A percentile compares a stretch with the other conserved stretches of the same genome.
Evolutionary conservation across 225 moss, liverwort and hornwort species (phyloP).

Genomic region (Physcomitrium patens): DNA sequence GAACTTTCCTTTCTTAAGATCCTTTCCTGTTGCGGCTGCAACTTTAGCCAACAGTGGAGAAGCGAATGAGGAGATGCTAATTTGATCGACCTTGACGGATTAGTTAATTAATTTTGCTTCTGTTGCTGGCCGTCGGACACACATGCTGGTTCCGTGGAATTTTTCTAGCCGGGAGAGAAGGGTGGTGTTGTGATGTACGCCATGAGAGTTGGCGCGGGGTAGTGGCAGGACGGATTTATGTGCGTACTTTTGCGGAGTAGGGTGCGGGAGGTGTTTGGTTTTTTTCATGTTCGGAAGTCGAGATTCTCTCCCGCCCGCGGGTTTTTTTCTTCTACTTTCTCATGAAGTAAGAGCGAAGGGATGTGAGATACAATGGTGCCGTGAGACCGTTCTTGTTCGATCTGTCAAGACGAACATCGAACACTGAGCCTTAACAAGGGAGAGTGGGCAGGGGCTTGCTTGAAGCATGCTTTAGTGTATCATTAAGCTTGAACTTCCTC

Average conservation of each 20-base stretch:
- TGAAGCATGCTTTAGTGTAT: constrained; percentile 6
- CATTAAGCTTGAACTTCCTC: not conserved
- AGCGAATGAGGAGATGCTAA: too few species aligned
- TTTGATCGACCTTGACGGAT: too few species aligned
- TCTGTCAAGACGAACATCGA: too few species aligned
- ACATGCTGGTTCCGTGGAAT: constrained; percentile 45
- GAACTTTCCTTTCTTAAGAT: too few species aligned
- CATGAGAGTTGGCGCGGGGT: constrained; percentile 33
- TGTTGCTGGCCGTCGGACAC: constrained; percentile 42
- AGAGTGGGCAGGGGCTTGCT: too few species aligned
- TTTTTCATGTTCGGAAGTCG: not conserved
- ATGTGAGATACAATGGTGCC: too few species aligned
- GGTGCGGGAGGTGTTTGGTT: not conserved
- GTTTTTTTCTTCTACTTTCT: not conserved
- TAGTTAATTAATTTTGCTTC: constrained; percentile 9
- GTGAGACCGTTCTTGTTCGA: too few species aligned
- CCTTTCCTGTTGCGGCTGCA: constrained; percentile 27
- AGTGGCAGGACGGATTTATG: constrained; percentile 24
- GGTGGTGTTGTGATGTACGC: constrained; percentile 3
- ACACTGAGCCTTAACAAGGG: too few species aligned
- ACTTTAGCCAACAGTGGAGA: too few species aligned
- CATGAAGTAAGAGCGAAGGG: constrained; percentile 14
- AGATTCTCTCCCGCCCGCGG: constrained; percentile 17
- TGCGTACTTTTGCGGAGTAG: constrained; percentile 8
- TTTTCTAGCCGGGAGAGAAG: constrained; percentile 42